These are phyloP conservation scores for Yarrowia osloensis DNA, from an alignment of 805 yeast genomes.

Conservation along the genomic window DNA sequence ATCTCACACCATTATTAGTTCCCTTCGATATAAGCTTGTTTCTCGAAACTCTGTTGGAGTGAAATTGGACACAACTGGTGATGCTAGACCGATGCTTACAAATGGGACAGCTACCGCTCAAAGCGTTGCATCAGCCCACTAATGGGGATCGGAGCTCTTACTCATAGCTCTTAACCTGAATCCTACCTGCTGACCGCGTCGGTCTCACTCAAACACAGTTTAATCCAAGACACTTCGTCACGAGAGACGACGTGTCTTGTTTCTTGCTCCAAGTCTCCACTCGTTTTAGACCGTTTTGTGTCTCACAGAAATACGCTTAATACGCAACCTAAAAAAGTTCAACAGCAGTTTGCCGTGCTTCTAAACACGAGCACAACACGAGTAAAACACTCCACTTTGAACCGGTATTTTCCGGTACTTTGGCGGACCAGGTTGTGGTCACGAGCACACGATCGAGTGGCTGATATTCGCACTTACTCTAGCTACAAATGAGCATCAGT, in stretches of 20 bases:
- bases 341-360: not conserved
- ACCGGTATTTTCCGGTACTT: no score
- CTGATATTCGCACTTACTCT: no score
- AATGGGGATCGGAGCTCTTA: no score
- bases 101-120: not conserved
- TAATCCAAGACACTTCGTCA: not conserved
- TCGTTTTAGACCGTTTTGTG: not conserved
- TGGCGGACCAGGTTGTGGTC: no score
- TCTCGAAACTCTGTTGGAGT: not conserved
- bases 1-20: not conserved
- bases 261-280: no score
- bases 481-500: no score
- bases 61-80: not conserved
- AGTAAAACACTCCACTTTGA: not conserved
- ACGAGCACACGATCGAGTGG: no score
- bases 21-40: not conserved
- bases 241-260: not conserved
- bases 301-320: constrained; percentile 1
- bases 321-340: constrained; percentile 12
- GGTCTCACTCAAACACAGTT: no score
- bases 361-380: not conserved
- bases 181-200: no score
- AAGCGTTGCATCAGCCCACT: no score
- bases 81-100: constrained; percentile 10
- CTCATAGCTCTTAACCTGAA: not conserved